Conservation (phyloP, 768 basidiomycete genomes). For the Gyrodon lividus region DNA sequence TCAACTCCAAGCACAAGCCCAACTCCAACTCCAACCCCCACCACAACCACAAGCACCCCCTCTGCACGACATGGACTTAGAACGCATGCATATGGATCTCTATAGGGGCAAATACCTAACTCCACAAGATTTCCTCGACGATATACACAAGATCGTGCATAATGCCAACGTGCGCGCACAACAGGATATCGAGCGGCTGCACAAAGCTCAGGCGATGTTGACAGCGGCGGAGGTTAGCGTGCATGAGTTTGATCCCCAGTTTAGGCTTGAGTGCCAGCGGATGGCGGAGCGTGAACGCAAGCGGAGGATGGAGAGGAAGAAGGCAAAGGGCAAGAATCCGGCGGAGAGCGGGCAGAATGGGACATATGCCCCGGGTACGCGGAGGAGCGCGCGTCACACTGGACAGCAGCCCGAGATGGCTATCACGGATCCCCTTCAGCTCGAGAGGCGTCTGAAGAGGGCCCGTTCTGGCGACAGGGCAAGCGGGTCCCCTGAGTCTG, state of each 20-base stretch:
- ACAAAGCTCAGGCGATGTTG: slow-evolving; percentile 86
- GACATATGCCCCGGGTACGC: slow-evolving; percentile 47
- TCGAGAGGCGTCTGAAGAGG: slow-evolving; percentile 76
- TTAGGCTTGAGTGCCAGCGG: slow-evolving; percentile 80
- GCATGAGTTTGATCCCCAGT: slow-evolving; percentile 78
- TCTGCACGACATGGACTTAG: slow-evolving; percentile 87
- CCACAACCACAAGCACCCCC: slow-evolving; percentile 40
- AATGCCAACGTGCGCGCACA: slow-evolving; percentile 57
- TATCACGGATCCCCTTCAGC: slow-evolving; percentile 71
- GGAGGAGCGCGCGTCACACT: slow-evolving; percentile 72
- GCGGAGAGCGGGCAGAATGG: slow-evolving; percentile 30
- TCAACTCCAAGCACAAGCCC: slow-evolving; percentile 39
- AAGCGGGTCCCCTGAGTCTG: slow-evolving; percentile 44
- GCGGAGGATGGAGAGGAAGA: slow-evolving; percentile 52
- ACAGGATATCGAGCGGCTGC: slow-evolving; percentile 72
- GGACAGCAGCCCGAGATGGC: slow-evolving; percentile 68
- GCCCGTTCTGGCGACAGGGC: slow-evolving; percentile 58
- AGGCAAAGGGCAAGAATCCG: slow-evolving; percentile 34
- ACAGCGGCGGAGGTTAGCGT: slow-evolving; percentile 84
- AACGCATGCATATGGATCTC: slow-evolving; percentile 83
- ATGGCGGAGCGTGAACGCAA: slow-evolving; percentile 79
- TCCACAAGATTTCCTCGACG: slow-evolving; percentile 82
- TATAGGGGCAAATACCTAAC: slow-evolving; percentile 86
- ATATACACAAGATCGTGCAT: slow-evolving; percentile 77
- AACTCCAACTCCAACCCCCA: slow-evolving; percentile 34